These are phyloP conservation scores for Talaromyces sp. DNA, from an alignment of 2,329 filamentous ascomycete genomes.

Conservation along the genomic window DNA sequence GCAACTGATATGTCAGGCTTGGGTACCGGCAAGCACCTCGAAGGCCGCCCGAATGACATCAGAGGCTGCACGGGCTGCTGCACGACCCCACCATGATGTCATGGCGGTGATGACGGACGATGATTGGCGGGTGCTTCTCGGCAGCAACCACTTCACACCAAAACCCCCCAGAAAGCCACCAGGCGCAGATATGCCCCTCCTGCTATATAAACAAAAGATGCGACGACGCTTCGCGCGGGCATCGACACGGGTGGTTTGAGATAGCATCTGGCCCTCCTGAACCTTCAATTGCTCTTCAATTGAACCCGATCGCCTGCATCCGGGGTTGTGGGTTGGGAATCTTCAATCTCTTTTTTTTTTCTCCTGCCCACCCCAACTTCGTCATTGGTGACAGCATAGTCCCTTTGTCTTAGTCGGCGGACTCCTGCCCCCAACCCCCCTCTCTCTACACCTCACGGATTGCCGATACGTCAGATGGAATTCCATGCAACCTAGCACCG, in stretches of 20 bases:
- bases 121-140: constrained; percentile 17
- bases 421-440: background rate
- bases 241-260: background rate
- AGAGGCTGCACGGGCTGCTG: constrained; percentile 16
- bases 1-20: constrained; percentile 1
- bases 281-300: background rate
- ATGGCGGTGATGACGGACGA: background rate
- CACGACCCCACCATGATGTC: constrained; percentile 16
- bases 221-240: constrained; percentile 2
- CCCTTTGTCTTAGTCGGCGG: constrained; percentile 10
- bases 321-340: background rate
- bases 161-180: constrained; percentile 2
- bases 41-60: constrained; percentile 18
- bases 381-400: constrained; percentile 29
- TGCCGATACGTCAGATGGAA: constrained; percentile 2
- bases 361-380: constrained; percentile 9
- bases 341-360: background rate
- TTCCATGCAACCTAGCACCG: constrained; percentile 14
- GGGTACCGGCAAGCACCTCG: background rate
- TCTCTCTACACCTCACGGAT: background rate
- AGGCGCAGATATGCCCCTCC: constrained; percentile 7
- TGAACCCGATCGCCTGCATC: background rate
- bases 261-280: background rate
- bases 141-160: constrained; percentile 18
- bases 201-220: constrained; percentile 22